phyloP scores from a whole-genome alignment of 495 filamentous ascomycete species.

The Neurospora sp. region DNA sequence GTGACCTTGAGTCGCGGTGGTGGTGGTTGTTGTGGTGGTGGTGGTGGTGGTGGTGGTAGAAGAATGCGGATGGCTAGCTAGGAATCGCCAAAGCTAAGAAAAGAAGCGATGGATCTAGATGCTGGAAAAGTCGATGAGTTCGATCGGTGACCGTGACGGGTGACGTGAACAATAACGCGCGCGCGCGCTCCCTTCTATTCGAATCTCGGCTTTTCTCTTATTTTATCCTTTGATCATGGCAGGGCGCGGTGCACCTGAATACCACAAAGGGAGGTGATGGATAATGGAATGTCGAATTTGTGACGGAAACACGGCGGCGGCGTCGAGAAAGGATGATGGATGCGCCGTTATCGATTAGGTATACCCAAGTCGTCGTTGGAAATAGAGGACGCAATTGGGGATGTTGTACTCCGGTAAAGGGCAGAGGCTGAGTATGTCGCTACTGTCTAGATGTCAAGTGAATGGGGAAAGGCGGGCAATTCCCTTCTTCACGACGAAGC shows the following conservation, averaged over 20 bases:
- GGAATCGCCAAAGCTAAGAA: neutral
- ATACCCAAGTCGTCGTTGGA: neutral
- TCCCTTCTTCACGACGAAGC: slow-evolving; percentile 17
- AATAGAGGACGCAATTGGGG: neutral
- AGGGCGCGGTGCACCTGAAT: neutral
- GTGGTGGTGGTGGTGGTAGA: neutral
- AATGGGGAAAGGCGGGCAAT: neutral
- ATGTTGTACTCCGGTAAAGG: neutral
- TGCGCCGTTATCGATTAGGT: neutral
- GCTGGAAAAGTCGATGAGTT: neutral
- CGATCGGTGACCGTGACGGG: slow-evolving; percentile 1
- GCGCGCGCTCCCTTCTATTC: neutral
- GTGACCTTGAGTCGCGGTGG: neutral
- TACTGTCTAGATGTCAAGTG: neutral
- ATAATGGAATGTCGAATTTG: neutral
- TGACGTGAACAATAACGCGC: slow-evolving; percentile 2
- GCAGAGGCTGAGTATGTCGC: neutral
- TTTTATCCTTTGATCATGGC: neutral
- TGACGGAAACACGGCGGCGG: neutral
- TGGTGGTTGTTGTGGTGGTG: neutral
- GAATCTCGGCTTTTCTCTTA: neutral
- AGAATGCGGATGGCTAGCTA: neutral
- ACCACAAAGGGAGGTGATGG: neutral
- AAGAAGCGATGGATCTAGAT: neutral
- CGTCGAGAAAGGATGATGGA: neutral